Percentiles rank a stretch among this genome's conserved stretches.
phyloP scores from a whole-genome alignment of 192 early-diverging fungal species.

The Fimicolochytrium jonesii region DNA sequence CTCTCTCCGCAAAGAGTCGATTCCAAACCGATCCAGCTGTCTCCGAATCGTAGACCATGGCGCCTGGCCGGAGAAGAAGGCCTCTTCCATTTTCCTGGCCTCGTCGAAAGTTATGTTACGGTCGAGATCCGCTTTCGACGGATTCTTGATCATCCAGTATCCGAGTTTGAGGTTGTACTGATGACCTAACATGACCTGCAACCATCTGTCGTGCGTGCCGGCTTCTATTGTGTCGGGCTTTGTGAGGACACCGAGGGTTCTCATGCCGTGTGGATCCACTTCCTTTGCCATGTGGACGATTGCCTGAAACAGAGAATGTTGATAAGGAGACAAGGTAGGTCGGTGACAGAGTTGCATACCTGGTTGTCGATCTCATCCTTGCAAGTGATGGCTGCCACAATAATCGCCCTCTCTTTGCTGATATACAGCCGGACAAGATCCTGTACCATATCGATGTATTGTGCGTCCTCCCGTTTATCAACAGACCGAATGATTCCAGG shows the following conservation, averaged over 20 bases:
- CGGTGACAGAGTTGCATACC: background rate
- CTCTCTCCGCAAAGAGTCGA: constrained; percentile 30
- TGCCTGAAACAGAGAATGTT: constrained; percentile 14
- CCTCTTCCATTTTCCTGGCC: constrained; percentile 27
- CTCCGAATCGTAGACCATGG: constrained; percentile 35
- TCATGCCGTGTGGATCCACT: constrained; percentile 45
- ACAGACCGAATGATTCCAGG: constrained; percentile 57
- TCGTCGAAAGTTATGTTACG: constrained; percentile 28
- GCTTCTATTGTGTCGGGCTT: constrained; percentile 59
- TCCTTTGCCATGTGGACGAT: constrained; percentile 47
- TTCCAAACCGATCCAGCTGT: constrained; percentile 41
- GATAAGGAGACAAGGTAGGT: background rate
- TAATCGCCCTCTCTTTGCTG: constrained; percentile 44
- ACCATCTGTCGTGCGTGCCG: constrained; percentile 48
- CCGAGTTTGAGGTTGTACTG: constrained; percentile 44
- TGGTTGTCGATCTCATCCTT: constrained; percentile 62
- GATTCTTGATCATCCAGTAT: constrained; percentile 52
- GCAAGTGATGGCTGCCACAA: constrained; percentile 53
- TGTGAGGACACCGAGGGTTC: constrained; percentile 59
- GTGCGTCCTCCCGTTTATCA: constrained; percentile 33
- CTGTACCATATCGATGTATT: constrained; percentile 45
- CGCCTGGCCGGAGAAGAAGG: constrained; percentile 28
- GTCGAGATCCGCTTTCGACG: constrained; percentile 39
- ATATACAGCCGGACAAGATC: constrained; percentile 48
- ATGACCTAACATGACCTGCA: constrained; percentile 46